Evolutionary conservation across 768 basidiomycete species (phyloP).

Genomic region (Naganishia vaughanmartiniae): DNA sequence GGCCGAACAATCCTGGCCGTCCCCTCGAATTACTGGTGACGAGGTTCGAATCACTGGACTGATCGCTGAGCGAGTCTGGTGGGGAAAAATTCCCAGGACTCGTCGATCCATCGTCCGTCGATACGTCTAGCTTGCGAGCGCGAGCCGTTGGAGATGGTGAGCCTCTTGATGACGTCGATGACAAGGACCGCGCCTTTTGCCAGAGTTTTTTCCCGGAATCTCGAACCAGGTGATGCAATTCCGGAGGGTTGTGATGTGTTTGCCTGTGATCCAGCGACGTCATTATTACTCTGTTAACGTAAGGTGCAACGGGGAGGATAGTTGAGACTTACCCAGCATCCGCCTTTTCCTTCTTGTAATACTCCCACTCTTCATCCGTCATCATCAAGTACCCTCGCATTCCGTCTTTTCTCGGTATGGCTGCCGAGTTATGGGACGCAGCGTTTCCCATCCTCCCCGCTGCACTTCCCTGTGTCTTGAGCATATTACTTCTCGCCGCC

Average conservation of each 20-base stretch:
- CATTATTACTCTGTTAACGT: not conserved
- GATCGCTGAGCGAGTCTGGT: not conserved
- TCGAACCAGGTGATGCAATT: slow-evolving; percentile 43
- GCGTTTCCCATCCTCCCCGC: slow-evolving; percentile 22
- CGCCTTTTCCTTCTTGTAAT: slow-evolving; percentile 41
- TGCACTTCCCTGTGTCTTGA: slow-evolving; percentile 36
- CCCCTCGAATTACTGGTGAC: not conserved
- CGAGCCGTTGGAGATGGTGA: slow-evolving; percentile 13
- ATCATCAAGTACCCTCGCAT: slow-evolving; percentile 35
- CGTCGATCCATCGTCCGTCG: not conserved
- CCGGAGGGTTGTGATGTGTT: slow-evolving; percentile 35
- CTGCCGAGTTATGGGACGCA: not conserved
- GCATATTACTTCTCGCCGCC: slow-evolving; percentile 41
- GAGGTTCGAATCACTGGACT: not conserved
- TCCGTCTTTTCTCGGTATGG: not conserved
- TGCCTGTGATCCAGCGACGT: not conserved
- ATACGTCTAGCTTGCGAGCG: not conserved
- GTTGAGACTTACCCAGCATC: not conserved
- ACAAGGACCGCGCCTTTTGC: slow-evolving; percentile 40
- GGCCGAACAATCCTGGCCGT: not conserved
- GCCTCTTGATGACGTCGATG: slow-evolving; percentile 27
- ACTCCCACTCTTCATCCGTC: slow-evolving; percentile 46
- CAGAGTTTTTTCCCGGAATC: slow-evolving; percentile 43
- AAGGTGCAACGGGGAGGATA: not conserved
- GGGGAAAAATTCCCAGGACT: not conserved